Base-by-base conservation (phyloP, 257 asterid genomes). In the Thymus quinquecostatus region DNA sequence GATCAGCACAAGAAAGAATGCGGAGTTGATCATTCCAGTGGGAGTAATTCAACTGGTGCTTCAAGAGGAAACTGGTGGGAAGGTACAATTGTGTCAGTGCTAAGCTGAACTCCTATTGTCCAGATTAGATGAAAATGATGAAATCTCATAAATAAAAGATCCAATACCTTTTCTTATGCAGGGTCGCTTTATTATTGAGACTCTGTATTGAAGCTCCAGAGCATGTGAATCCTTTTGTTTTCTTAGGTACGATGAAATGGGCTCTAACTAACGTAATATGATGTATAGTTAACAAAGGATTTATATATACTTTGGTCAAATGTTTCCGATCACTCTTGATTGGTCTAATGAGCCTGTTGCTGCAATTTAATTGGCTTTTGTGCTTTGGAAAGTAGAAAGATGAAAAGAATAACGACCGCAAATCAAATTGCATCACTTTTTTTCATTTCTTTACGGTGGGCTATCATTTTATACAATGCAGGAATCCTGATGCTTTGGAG, bases 61-160 rank as follows among this genome's bases (percentile, higher is more conserved):
- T 75, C 81, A 4, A 79, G 83, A 76, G 90, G 87, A 47, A 77
- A 82, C 77, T 82, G 86, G 90, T 85, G 90, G 90, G 75, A 83
- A 78, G 90, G 90, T 82, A 80, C 64, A 67, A 5, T 56, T 81
- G 30, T 50, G 49, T 13, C 73, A 43, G 47, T 30, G 11, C 29
- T 32, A 33, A 30, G 58, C 58, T 48, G 32, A 6, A 47, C 27
- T 45, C 56, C 12, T 2, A 28, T 28, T 28, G 28, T 53, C 41
- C 41, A 5, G 10, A 36, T 4, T 48, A 14, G 5, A 33, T 57
- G 60, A 67, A 40, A 28, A 43, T 9, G 2, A 43, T 43, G 40
- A 12, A 2, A 49, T 44, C 71, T 12, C 45, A 65, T n/a, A 1
- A 49, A 47, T 65, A 6, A 50, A 50, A 41, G 44, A 34, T 63